These are phyloP conservation scores for Avena eriantha DNA, from an alignment of 176 grass and related monocot genomes.

Conservation along the genomic window DNA sequence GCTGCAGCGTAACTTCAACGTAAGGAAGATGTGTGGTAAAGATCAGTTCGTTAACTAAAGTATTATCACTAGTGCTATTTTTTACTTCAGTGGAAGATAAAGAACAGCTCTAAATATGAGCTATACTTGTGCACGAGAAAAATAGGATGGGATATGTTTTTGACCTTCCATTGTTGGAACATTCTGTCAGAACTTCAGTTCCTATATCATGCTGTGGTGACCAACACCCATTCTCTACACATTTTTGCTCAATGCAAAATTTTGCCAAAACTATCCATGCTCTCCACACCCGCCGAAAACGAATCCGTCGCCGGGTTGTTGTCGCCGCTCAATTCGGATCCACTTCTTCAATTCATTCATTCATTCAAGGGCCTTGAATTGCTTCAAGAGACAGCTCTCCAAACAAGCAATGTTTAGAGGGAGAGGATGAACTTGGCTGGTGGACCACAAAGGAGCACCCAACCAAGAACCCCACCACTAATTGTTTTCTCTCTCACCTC, in stretches of 20 bases:
- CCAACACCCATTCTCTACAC: not conserved
- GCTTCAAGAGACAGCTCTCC: constrained; percentile 15
- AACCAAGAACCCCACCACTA: constrained; percentile 49
- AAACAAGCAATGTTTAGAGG: constrained; percentile 2
- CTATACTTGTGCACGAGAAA: not conserved
- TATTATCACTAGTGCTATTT: no score
- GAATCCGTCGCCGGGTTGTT: not conserved
- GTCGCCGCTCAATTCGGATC: not conserved
- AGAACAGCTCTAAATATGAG: no score
- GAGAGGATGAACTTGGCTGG: constrained; percentile 30
- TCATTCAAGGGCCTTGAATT: constrained; percentile 23
- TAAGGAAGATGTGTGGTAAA: no score
- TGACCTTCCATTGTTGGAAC: not conserved
- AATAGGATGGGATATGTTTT: not conserved
- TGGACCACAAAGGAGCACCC: constrained; percentile 58
- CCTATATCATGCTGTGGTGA: not conserved
- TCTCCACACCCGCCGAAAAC: not conserved
- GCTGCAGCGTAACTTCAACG: not conserved
- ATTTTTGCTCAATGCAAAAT: not conserved
- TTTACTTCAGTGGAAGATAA: no score
- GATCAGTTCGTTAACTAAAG: no score
- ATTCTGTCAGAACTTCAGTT: not conserved
- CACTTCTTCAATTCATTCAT: not conserved
- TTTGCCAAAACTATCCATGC: not conserved
- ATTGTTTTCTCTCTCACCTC: constrained; percentile 50